Conservation (phyloP, 2,329 filamentous ascomycete genomes). For the Trichoderma guizhouense region DNA sequence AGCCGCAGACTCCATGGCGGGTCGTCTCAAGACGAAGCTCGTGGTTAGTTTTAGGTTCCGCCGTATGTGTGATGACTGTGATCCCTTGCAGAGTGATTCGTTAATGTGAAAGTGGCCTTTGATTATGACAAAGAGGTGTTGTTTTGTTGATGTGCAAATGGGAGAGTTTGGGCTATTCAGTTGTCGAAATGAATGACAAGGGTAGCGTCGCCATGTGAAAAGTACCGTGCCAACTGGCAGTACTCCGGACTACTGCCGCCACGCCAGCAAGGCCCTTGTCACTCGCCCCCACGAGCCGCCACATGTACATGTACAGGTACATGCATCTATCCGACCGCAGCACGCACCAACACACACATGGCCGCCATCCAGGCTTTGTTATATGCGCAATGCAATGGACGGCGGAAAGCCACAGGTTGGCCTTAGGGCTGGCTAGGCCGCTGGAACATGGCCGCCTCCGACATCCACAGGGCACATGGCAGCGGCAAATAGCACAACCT, state of each 20-base stretch:
- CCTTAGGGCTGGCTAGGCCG: not conserved
- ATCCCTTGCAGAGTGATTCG: not conserved
- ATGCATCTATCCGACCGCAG: slow-evolving; percentile 16
- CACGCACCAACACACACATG: not conserved
- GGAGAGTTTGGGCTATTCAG: not conserved
- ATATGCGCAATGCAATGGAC: not conserved
- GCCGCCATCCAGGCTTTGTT: not conserved
- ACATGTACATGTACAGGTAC: not conserved
- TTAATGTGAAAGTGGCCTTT: not conserved
- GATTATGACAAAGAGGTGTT: not conserved
- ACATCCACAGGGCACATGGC: slow-evolving; percentile 20
- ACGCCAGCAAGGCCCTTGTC: not conserved
- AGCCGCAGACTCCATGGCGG: slow-evolving; percentile 36
- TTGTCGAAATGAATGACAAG: not conserved
- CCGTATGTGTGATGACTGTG: no score
- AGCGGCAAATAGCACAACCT: slow-evolving; percentile 12
- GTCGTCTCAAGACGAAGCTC: not conserved
- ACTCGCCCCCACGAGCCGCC: slow-evolving; percentile 3
- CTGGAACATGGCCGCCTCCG: not conserved
- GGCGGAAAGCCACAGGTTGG: not conserved
- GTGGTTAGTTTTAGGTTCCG: not conserved
- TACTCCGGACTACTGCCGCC: slow-evolving; percentile 4
- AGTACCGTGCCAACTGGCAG: not conserved
- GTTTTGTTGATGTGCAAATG: not conserved
- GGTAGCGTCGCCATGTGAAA: not conserved